These are phyloP conservation scores for Fusarium sp. DNA, from an alignment of 2,329 filamentous ascomycete genomes.

Conservation along the genomic window DNA sequence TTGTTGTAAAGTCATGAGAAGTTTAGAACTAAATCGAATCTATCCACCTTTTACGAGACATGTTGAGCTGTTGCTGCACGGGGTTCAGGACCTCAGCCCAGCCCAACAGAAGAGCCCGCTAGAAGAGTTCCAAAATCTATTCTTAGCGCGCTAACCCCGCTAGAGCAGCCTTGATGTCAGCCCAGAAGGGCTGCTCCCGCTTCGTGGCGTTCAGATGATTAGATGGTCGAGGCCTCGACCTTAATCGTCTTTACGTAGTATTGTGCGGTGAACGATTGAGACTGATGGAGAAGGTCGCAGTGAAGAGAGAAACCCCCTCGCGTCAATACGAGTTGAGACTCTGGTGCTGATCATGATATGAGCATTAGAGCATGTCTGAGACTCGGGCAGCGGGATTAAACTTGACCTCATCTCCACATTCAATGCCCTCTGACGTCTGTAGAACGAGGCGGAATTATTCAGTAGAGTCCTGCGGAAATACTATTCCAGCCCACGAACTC, in stretches of 20 bases:
- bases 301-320: not conserved
- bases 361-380: not conserved
- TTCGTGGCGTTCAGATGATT: conserved; percentile 6
- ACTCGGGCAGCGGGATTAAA: conserved; percentile 6
- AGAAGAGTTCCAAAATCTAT: conserved; percentile 33
- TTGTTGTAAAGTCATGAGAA: not conserved
- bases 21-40: not conserved
- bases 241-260: too few species aligned
- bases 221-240: conserved; percentile 15
- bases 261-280: conserved; percentile 16
- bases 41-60: not conserved
- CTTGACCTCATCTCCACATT: conserved; percentile 6
- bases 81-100: not conserved
- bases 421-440: conserved; percentile 15
- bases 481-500: not conserved
- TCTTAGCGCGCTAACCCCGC: conserved; percentile 30
- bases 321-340: not conserved
- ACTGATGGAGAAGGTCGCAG: not conserved
- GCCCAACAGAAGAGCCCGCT: not conserved
- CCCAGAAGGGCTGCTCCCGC: conserved; percentile 24
- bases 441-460: conserved; percentile 3
- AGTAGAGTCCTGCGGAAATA: conserved; percentile 1
- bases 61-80: conserved; percentile 1
- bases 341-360: conserved; percentile 7
- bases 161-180: conserved; percentile 17